Percentiles rank a stretch among this genome's conserved stretches.
Evolutionary conservation across 2,329 filamentous ascomycete species (phyloP).

Genomic region (Beauveria medogensis): DNA sequence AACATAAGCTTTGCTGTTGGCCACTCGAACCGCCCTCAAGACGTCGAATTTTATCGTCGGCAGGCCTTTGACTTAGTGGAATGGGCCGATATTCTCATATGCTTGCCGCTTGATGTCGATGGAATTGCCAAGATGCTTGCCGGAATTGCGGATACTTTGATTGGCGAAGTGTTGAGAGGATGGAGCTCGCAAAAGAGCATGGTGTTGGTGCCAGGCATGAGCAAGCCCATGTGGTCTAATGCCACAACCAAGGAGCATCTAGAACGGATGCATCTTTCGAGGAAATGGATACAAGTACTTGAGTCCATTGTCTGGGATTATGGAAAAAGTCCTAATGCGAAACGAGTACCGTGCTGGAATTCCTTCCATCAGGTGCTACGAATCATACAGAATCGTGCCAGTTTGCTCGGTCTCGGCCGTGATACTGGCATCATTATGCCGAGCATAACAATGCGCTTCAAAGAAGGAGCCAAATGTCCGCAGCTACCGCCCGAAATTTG

Average conservation of each 20-base stretch:
- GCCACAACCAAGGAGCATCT: slow-evolving; percentile 83
- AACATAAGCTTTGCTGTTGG: slow-evolving; percentile 37
- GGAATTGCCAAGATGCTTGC: slow-evolving; percentile 81
- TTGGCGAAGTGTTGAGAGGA: slow-evolving; percentile 72
- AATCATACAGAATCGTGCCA: slow-evolving; percentile 69
- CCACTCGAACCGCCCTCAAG: slow-evolving; percentile 30
- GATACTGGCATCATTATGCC: slow-evolving; percentile 53
- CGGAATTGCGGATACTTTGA: slow-evolving; percentile 71
- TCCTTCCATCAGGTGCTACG: slow-evolving; percentile 64
- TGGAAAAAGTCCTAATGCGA: slow-evolving; percentile 41
- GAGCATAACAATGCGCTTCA: slow-evolving; percentile 26
- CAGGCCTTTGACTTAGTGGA: slow-evolving; percentile 62
- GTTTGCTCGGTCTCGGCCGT: slow-evolving; percentile 64
- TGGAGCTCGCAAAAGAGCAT: slow-evolving; percentile 86
- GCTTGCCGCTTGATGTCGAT: slow-evolving; percentile 79
- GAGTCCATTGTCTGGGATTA: slow-evolving; percentile 79
- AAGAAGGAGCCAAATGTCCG: slow-evolving; percentile 27
- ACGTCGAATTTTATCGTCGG: slow-evolving; percentile 42
- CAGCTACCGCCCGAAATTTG: slow-evolving; percentile 77
- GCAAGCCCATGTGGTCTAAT: slow-evolving; percentile 80
- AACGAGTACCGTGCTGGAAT: slow-evolving; percentile 52
- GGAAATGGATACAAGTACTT: slow-evolving; percentile 77
- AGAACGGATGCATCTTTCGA: slow-evolving; percentile 67
- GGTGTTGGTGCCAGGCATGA: slow-evolving; percentile 82
- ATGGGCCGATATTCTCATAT: slow-evolving; percentile 81